Base-by-base conservation (phyloP, 2,329 filamentous ascomycete genomes). In the Cylindrodendrum hubeiense region DNA sequence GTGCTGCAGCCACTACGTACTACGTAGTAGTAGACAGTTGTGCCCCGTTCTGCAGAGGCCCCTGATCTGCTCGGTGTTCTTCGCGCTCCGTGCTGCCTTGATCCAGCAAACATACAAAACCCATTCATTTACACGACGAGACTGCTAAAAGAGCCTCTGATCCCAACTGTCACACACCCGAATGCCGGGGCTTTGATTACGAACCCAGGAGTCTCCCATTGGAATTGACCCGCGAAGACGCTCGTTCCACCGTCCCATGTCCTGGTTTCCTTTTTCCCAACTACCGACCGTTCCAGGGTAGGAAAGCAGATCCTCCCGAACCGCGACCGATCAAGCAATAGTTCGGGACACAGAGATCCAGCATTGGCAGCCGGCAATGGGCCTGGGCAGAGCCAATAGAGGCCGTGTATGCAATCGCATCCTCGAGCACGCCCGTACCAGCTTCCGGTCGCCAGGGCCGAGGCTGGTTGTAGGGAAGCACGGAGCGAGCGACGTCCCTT, bases 401-500 rank as follows among this genome's bases (percentile, higher is more conserved):
- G 51, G 26, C 19, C 26, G 37, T 41, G 37, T 28, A 30, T 49
- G 43, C 39, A 51, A 50, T 46, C 15, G 9, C 44, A 43, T 50
- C 33, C 51, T 55, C 30, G 47, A 33, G 41, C 34, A 24, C 24
- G 49, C 22, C 17, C 30, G 21, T 41, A 62, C 47, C 24, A 58
- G 56, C 30, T 50, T 53, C 68, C 69, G 65, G 71, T 53, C 69
- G 53, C 44, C 43, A 66, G 71, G 66, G 54, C 72, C 72, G 72
- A 74, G 72, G 72, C 67, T 74, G 59, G n/a, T 30, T 34, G 26
- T 22, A 41, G 37, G 26, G 58, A n/a, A 54, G 49, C 30, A 24
- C 53, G 51, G 54, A 47, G 51, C 62, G 66, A 39, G 54, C 21
- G 34, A 43, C 33, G 71, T 72, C 72, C 72, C 57, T 74, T 74